Base-by-base conservation (phyloP, 129 eudicot species). In the Helichrysum umbraculigerum region DNA sequence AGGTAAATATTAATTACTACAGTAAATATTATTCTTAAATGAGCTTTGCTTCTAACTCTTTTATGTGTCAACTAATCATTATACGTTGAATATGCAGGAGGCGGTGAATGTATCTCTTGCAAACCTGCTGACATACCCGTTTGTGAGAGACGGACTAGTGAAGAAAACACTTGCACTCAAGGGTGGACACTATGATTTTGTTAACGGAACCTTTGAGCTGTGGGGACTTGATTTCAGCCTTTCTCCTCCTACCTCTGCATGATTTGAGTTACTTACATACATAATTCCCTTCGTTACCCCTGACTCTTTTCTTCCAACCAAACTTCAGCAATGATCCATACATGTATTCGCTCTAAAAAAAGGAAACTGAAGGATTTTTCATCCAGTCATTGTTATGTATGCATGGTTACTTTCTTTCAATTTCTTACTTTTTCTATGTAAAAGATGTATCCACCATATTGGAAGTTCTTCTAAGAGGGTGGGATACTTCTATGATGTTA, bases 101-200 rank as follows among this genome's bases (percentile, higher is more conserved):
- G 93, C 98, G 0, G 98, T 93, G 87, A 93, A 90, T 81, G 88
- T 87, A 19, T 93, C 98, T 6, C 91, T 93, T 39, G 89, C 91
- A 58, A 88, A 93, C 76, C 82, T 90, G 76, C 81, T 93, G 30
- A 78, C 96, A 9, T 93, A 93, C 61, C 98, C 97, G 52, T 93
- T 93, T 75, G 96, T 93, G 58, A 87, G 93, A 75, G 86, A 88
- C 0, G 98, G 97, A 21, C 68, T 93, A 80, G 80, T 93, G 90
- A 93, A 93, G 57, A 88, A 88, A 73, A 93, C 97, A 33, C 84
- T 93, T 35, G 97, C 93, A 44, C 74, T 90, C 60, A 90, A 93
- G 89, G 98, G 98, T 30, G 97, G 88, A 30, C 82, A 93, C 84
- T 93, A 93, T n/a, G 98, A 93, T 74, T 93, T 93, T 56, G 88